Evolutionary conservation across 345 rosid genomes (phyloP).

Genomic region (Acer yangbiense): DNA sequence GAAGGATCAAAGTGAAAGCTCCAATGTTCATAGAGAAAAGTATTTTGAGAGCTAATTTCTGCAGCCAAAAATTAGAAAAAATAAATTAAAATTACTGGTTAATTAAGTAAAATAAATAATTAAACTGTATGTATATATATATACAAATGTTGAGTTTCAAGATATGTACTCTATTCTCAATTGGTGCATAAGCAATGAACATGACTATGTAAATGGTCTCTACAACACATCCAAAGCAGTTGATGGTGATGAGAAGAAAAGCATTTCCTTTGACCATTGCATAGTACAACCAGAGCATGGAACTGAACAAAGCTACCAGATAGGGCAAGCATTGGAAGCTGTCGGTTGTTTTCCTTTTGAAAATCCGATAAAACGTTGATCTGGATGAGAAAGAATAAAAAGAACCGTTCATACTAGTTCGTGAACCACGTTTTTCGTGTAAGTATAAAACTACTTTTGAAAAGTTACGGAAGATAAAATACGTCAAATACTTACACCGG

Average conservation of each 20-base stretch:
- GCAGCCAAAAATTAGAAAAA: conserved; percentile 17
- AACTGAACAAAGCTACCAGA: conserved; percentile 81
- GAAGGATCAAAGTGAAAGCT: conserved; percentile 47
- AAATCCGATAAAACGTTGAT: conserved; percentile 76
- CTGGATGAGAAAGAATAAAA: conserved; percentile 33
- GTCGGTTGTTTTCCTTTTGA: conserved; percentile 69
- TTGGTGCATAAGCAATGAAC: conserved; percentile 63
- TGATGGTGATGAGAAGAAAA: conserved; percentile 79
- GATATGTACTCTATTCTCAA: conserved; percentile 45
- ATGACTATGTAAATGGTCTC: conserved; percentile 67
- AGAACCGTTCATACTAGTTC: not conserved
- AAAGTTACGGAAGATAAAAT: not conserved
- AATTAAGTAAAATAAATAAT: not conserved
- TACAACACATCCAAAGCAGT: conserved; percentile 73
- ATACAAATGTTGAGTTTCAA: not conserved
- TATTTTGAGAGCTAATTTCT: conserved; percentile 61
- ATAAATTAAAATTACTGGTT: not conserved
- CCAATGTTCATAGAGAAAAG: conserved; percentile 57
- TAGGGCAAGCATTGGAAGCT: conserved; percentile 85
- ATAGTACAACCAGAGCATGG: conserved; percentile 91
- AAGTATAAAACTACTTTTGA: too few relatives aligned
- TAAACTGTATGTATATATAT: not conserved
- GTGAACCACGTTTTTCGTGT: too few relatives aligned
- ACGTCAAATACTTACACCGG: conserved; percentile 65
- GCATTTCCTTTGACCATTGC: conserved; percentile 61